Evolutionary conservation across 805 yeast species (phyloP), one percentile per base, ranked within the genome.

Genomic region (Kazachstania africana): DNA sequence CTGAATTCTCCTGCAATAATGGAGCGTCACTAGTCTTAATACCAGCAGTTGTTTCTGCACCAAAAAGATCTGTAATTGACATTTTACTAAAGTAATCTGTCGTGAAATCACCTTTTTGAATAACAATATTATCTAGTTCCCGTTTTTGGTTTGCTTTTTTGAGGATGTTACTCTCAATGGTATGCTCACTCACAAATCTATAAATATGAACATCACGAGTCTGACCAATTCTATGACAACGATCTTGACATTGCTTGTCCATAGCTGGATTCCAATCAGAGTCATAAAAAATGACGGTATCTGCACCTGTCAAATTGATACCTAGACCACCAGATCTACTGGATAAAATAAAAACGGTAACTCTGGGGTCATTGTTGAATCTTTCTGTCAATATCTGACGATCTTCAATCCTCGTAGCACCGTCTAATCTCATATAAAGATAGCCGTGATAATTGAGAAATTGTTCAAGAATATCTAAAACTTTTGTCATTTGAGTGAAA

Each of bases 201-300:
- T 93, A 91, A 35, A 91, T 91, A 55, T 91, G 98, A 22, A 91
- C 99, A 53, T 91, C 98, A 48, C 98, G 69, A 12, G 94, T 84
- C 56, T 91, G 99, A 5, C 99, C 99, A 54, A 91, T 91, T 65
- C 99, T 78, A 55, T 91, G 99, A 60, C 97, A 91, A 56, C 99
- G 76, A 59, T 91, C 99, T 58, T 91, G 98, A 60, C 98, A 91
- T 59, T 91, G 99, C 51, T 85, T 84, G 55, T 91, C 99, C 96
- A 91, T 91, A 1, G 97, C 94, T 2, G 99, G 99, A 52, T 91
- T 91, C 98, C 98, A 88, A 58, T 88, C 98, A 3, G 95, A 84
- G 57, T 91, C 99, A 55, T 93, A 91, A 59, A 91, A 93, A 6
- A 91, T 84, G 27, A 91, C 99, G 0, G 98, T 91, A 50, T 91